Conservation (phyloP, 169 alveolate species). For the Amoebophrya sp. region DNA sequence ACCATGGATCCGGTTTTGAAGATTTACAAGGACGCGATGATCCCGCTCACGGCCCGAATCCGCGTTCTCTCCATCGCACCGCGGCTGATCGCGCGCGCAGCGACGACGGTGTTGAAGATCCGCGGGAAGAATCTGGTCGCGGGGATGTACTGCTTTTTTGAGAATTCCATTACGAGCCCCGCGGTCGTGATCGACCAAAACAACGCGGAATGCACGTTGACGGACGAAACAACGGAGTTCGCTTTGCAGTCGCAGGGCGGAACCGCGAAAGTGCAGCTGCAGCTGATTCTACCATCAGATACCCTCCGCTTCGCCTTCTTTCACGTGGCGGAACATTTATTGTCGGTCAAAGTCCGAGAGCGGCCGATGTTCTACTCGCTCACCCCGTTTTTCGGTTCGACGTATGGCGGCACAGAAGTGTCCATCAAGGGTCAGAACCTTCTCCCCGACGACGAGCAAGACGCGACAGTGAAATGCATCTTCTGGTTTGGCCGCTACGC, state of each 20-base stretch:
- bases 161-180: neutral
- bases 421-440: neutral
- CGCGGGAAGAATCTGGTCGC: neutral
- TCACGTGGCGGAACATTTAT: neutral
- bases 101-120: neutral
- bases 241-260: neutral
- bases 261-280: neutral
- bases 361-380: constrained; percentile 16
- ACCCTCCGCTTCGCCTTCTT: neutral
- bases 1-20: neutral
- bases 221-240: neutral
- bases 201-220: constrained; percentile 22
- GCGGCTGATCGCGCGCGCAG: neutral
- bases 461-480: neutral
- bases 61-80: neutral
- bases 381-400: neutral
- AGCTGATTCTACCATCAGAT: neutral
- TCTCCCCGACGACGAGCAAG: neutral
- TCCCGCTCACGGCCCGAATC: neutral
- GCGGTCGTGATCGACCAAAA: neutral
- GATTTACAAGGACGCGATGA: neutral
- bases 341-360: neutral
- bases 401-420: neutral
- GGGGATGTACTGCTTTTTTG: neutral
- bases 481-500: constrained; percentile 22